Percentiles rank a stretch among this genome's conserved stretches.
These are phyloP conservation scores for Chlorella variabilis DNA, from an alignment of 163 green algal species.

Conservation along the genomic window DNA sequence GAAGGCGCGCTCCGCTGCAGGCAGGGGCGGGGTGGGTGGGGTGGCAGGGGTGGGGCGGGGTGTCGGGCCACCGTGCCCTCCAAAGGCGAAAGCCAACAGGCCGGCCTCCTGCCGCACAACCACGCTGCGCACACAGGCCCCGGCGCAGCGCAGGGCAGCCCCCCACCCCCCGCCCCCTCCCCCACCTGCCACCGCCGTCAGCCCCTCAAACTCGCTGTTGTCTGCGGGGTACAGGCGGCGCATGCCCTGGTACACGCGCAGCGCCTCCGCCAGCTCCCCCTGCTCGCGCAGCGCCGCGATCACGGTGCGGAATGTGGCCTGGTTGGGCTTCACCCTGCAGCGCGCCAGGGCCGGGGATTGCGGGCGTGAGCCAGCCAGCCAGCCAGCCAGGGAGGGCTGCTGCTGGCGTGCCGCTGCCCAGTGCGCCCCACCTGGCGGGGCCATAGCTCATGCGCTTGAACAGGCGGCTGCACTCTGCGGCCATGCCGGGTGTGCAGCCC, in stretches of 20 bases:
- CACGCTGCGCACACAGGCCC: too few species aligned
- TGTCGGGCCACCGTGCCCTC: neutral
- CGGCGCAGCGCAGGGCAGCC: too few species aligned
- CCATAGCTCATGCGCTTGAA: slow-evolving; percentile 46
- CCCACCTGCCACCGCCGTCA: slow-evolving; percentile 41
- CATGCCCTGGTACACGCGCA: slow-evolving; percentile 50
- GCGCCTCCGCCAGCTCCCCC: slow-evolving; percentile 43
- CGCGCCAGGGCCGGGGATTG: too few species aligned
- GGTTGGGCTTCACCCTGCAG: slow-evolving; percentile 43
- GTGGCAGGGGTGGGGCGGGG: neutral
- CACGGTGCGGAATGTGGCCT: slow-evolving; percentile 43
- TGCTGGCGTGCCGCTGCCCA: too few species aligned
- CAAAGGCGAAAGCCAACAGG: too few species aligned
- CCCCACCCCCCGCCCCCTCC: too few species aligned
- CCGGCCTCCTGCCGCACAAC: too few species aligned
- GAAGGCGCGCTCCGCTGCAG: slow-evolving; percentile 46
- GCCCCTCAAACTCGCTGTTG: slow-evolving; percentile 52
- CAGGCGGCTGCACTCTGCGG: slow-evolving; percentile 33
- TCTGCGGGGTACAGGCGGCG: slow-evolving; percentile 14
- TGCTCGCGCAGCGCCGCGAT: slow-evolving; percentile 43
- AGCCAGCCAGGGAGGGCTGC: too few species aligned
- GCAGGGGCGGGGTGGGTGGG: too few species aligned
- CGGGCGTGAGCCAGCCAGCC: too few species aligned
- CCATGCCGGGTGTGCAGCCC: slow-evolving; percentile 20
- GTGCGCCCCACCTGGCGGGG: slow-evolving; percentile 7